Base-by-base conservation (phyloP, 352 stramenopile species). In the Globisporangium cylindrosporum region DNA sequence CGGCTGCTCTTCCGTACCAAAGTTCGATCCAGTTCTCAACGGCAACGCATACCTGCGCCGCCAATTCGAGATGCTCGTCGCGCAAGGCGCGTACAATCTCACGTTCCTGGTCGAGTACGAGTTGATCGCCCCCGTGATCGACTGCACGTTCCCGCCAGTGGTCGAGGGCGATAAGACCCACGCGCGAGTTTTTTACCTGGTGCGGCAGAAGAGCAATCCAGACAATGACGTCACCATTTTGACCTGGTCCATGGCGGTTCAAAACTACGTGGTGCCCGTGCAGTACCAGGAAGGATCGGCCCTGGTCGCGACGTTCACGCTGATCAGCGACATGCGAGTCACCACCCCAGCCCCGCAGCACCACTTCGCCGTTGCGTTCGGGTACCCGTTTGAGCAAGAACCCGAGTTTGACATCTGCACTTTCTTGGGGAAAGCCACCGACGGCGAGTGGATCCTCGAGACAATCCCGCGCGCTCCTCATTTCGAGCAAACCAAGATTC, bases 81-180 rank as follows among this genome's bases (percentile, higher is more conserved):
- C n/a, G 56, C 18, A 69, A 14, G 56, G 51, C n/a, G 22, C 56
- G 36, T 68, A 71, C 59, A 67, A 68, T 32, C 22, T 68, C 49
- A 71, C 38, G 24, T 59, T 81, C 14, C 67, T 55, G 4, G 32
- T 12, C 7, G 24, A 64, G 24, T 63, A 69, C 57, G 76, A 86
- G 27, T 48, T 88, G 12, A 62, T 88, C 0, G 56, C 64, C 15
- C 80, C 78, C 0, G 53, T 88, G 1, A 25, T 70, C 25, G 65
- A 66, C 34, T 66, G 65, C 57, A 51, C 64, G 12, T 59, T 66
- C 18, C 15, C 24, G 0, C 8, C 58, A 1, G 5, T 53, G 9
- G 34, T 36, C 12, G 55, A 32, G 14, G 65, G 57, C 5, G 56
- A 66, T 18, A 6, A n/a, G 24, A 70, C 15, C 4, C 38, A 24